phyloP scores from a whole-genome alignment of 164 flowering plant genomes.

The Santalum album region DNA sequence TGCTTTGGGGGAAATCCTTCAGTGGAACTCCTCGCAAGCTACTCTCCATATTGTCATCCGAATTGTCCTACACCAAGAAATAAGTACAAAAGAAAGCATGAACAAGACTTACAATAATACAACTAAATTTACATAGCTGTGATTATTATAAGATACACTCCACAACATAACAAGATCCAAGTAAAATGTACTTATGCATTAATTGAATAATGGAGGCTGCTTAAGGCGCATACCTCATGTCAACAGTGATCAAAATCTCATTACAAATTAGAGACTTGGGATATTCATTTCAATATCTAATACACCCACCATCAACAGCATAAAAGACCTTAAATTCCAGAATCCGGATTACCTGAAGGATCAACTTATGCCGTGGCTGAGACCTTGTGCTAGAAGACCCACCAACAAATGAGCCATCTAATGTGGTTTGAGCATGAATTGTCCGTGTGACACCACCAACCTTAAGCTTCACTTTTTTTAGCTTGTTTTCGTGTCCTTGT shows the following conservation, averaged over 20 bases:
- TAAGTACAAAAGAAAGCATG: no score
- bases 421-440: neutral
- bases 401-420: neutral
- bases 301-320: neutral
- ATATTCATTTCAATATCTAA: neutral
- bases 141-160: no score
- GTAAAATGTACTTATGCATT: no score
- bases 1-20: constrained; percentile 15
- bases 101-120: no score
- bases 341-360: neutral
- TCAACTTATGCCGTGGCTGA: neutral
- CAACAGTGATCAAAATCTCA: no score
- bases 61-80: neutral
- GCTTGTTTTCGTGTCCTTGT: neutral
- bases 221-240: no score
- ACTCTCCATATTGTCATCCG: neutral
- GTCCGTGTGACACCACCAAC: neutral
- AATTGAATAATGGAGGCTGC: no score
- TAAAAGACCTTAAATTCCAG: neutral
- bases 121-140: no score
- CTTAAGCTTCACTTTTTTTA: neutral
- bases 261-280: neutral
- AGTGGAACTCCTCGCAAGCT: constrained; percentile 11
- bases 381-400: neutral
- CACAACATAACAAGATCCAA: no score